These are phyloP conservation scores for Avena sativa DNA, from an alignment of 176 grass and related monocot species.

Conservation along the genomic window DNA sequence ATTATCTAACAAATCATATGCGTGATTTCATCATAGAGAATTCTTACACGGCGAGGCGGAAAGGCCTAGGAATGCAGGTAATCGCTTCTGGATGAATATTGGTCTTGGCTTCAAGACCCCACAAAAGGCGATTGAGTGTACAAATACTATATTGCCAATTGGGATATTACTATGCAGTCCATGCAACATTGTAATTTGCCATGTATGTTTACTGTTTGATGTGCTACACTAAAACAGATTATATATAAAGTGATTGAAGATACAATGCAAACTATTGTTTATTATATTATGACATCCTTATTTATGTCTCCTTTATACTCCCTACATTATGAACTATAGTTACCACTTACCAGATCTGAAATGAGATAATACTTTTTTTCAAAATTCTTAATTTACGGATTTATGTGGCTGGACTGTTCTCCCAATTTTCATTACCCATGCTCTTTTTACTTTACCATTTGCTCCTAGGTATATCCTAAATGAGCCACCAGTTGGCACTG, in stretches of 20 bases:
- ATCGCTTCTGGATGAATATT: conserved; percentile 57
- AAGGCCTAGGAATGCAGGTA: conserved; percentile 62
- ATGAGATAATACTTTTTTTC: no score
- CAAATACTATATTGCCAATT: background rate
- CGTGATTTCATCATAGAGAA: conserved; percentile 48
- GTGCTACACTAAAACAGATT: background rate
- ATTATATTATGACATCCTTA: no score
- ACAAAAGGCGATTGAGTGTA: conserved; percentile 59
- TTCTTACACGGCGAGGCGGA: conserved; percentile 49
- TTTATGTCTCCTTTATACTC: no score
- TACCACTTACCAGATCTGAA: background rate
- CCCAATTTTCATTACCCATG: no score
- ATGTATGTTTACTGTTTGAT: background rate
- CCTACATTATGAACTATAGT: no score
- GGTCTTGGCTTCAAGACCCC: conserved; percentile 68
- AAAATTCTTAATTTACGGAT: no score
- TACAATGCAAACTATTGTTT: no score
- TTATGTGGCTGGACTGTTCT: no score
- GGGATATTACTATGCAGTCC: background rate
- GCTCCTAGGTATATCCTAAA: no score
- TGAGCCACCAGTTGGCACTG: no score
- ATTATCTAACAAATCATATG: background rate
- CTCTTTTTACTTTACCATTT: no score
- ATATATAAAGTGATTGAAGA: background rate
- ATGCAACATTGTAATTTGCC: background rate